Evolutionary conservation across 306 rosid genomes (phyloP).

Genomic region (Gleditsia sinensis): DNA sequence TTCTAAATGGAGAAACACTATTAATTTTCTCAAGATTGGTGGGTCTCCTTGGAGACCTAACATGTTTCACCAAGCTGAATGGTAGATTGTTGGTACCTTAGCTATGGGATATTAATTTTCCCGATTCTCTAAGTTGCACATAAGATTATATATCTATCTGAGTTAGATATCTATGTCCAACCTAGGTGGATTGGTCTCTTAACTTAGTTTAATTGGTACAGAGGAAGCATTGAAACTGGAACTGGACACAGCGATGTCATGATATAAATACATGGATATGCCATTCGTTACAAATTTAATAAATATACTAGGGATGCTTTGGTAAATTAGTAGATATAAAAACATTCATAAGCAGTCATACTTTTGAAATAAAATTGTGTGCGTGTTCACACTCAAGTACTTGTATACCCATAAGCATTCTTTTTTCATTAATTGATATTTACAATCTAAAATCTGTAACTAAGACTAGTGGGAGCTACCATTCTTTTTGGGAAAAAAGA

Average conservation of each 20-base stretch:
- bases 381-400: not conserved
- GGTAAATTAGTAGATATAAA: not conserved
- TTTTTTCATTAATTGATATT: not conserved
- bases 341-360: not conserved
- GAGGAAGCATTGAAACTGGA: conserved; percentile 10
- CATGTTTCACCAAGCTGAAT: conserved; percentile 8
- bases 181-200: not conserved
- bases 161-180: not conserved
- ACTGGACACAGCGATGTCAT: not conserved
- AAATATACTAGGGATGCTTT: conserved; percentile 14
- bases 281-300: not conserved
- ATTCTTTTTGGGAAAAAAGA: not conserved
- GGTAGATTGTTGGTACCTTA: not conserved
- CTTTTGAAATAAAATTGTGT: not conserved
- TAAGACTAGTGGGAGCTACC: not conserved
- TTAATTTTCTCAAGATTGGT: conserved; percentile 23
- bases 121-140: not conserved
- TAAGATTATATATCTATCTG: not conserved
- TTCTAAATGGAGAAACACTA: not conserved
- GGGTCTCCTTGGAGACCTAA: conserved; percentile 18
- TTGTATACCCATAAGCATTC: not conserved
- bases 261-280: not conserved
- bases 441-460: not conserved
- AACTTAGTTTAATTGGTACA: not conserved
- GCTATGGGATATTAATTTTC: not conserved